These are phyloP conservation scores for Paramecium tetraurelia DNA, from an alignment of 73 alveolate genomes.

Conservation along the genomic window DNA sequence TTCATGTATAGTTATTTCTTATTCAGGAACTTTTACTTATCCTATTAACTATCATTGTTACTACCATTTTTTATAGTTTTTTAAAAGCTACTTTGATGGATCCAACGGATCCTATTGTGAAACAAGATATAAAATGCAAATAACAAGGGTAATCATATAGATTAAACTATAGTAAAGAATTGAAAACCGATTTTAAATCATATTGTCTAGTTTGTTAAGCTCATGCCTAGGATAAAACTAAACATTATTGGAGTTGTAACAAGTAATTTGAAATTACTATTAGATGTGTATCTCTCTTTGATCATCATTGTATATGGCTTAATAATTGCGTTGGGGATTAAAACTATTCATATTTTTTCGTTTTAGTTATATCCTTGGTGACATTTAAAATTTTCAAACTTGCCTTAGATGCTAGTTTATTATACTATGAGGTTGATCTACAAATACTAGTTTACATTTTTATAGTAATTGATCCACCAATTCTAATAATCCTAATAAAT, in stretches of 20 bases:
- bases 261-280: neutral
- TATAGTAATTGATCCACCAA: neutral
- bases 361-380: neutral
- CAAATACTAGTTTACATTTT: neutral
- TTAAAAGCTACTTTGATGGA: neutral
- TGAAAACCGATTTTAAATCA: neutral
- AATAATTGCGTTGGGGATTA: conserved; percentile 58
- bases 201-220: conserved; percentile 20
- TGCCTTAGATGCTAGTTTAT: neutral
- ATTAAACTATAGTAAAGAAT: neutral
- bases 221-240: neutral
- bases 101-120: neutral
- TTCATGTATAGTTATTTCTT: neutral
- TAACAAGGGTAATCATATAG: neutral
- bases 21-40: neutral
- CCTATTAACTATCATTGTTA: neutral
- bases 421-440: neutral
- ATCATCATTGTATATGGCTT: conserved; percentile 68
- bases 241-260: conserved; percentile 21
- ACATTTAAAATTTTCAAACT: neutral
- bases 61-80: neutral
- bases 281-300: conserved; percentile 55
- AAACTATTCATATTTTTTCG: conserved; percentile 43
- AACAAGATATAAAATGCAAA: neutral
- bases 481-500: neutral